Base-by-base conservation (phyloP, 2,329 filamentous ascomycete species). In the Colletotrichum truncatum region DNA sequence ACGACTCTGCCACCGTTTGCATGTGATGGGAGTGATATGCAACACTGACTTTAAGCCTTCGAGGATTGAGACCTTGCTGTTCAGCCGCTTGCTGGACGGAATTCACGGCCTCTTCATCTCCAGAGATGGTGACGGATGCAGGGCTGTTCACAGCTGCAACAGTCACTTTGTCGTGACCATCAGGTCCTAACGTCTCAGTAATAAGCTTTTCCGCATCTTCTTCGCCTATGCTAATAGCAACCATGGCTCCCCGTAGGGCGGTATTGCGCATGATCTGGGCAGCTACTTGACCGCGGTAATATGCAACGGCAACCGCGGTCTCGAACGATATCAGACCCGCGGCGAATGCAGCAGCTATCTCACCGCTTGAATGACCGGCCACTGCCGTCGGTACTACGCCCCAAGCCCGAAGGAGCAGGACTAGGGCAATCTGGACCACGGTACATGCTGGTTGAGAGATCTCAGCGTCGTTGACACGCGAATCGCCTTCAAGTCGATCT, bases 81-180 rank as follows among this genome's bases (percentile, higher is more conserved):
- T 83, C 76, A 14, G 82, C 67, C 25, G 71, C 69, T 1, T 67
- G 58, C 1, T 70, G 77, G 4, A 69, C 11, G 32, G 32, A 59
- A 2, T 71, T 68, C n/a, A 76, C 70, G 7, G 71, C 74, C 4
- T 66, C 45, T 25, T 63, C 43, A 36, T 76, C 74, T 16, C 75
- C 75, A 1, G 75, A 77, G 5, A 75, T 61, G 1, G 75, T 77
- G 11, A 75, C 71, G 36, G 80, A 85, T 1, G 75, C 74, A 0
- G 84, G 84, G 26, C 82, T 85, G 75, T 88, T 88, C 68, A 82
- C 79, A 69, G 84, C 85, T 21, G 58, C 49, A 28, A 55, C 53
- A 38, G 63, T 21, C 28, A 45, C 58, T 11, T 53, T 58, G 10
- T 25, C 36, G 5, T 53, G 30, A 26, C 49, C 73, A 9, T 43